Evolutionary conservation across 305 asterid species (phyloP).

Genomic region (Fraxinus platypoda): DNA sequence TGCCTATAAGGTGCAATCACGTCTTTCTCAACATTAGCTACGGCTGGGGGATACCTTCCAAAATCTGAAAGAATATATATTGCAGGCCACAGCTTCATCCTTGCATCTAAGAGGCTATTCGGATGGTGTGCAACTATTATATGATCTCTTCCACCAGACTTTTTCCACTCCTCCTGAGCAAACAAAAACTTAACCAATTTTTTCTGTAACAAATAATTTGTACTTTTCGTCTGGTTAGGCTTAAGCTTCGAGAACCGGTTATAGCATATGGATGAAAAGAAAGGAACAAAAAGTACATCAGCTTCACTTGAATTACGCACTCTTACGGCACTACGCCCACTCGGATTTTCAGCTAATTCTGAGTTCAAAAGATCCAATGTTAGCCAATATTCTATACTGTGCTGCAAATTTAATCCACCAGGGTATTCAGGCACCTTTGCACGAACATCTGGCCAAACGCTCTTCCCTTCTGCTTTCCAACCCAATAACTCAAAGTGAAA

Average conservation of each 20-base stretch:
- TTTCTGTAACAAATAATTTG: constrained; percentile 54
- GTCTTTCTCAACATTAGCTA: constrained; percentile 85
- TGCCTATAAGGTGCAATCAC: constrained; percentile 88
- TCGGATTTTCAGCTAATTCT: constrained; percentile 34
- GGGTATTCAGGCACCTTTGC: constrained; percentile 67
- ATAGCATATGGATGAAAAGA: constrained; percentile 75
- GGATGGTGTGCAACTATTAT: constrained; percentile 86
- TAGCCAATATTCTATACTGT: constrained; percentile 89
- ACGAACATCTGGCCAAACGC: constrained; percentile 77
- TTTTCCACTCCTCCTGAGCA: constrained; percentile 71
- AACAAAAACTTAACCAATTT: constrained; percentile 65
- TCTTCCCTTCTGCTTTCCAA: constrained; percentile 53
- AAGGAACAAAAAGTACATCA: constrained; percentile 84
- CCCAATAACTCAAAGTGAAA: constrained; percentile 71
- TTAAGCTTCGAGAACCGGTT: constrained; percentile 61
- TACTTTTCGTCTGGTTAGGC: constrained; percentile 44
- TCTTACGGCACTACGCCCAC: constrained; percentile 53
- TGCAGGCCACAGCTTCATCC: constrained; percentile 87
- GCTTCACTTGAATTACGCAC: constrained; percentile 78
- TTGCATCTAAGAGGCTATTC: constrained; percentile 74
- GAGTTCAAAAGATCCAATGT: constrained; percentile 76
- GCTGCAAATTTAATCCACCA: constrained; percentile 89
- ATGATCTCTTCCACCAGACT: constrained; percentile 73
- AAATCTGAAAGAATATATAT: constrained; percentile 74
- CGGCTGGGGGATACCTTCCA: constrained; percentile 80